These are phyloP conservation scores for Apophysomyces ossiformis DNA, from an alignment of 371 early-diverging fungal species.

Conservation along the genomic window DNA sequence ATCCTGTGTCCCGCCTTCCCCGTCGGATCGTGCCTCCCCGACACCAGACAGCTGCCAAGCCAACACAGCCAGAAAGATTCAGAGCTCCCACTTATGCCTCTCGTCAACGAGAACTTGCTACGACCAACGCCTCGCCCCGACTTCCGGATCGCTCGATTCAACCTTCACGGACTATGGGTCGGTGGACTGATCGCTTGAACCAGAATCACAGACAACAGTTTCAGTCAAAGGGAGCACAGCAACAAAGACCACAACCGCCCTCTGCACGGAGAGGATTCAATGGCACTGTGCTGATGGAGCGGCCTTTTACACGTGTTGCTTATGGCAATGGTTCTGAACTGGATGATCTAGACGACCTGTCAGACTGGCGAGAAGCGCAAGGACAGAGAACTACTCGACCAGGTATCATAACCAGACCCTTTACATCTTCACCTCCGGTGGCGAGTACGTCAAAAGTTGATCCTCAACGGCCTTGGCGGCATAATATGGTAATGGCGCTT, in stretches of 20 bases:
- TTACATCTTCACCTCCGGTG: neutral
- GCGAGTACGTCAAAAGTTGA: slow-evolving; percentile 15
- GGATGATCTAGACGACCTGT: slow-evolving; percentile 40
- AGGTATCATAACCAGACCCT: neutral
- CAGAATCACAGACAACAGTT: neutral
- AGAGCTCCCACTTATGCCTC: slow-evolving; percentile 20
- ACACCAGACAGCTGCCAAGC: neutral
- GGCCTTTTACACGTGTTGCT: slow-evolving; percentile 18
- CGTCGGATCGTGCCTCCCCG: neutral
- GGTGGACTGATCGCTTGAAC: neutral
- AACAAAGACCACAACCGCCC: neutral
- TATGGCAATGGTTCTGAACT: slow-evolving; percentile 37
- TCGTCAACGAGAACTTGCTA: slow-evolving; percentile 7
- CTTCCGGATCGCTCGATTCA: neutral
- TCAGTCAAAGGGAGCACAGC: neutral
- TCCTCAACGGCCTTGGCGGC: slow-evolving; percentile 34
- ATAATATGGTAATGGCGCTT: slow-evolving; percentile 27
- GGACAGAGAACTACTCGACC: neutral
- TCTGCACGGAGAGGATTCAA: slow-evolving; percentile 6
- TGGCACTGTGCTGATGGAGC: slow-evolving; percentile 24
- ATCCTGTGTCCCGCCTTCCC: neutral
- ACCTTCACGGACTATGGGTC: neutral
- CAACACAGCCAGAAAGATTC: neutral
- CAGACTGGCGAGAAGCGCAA: slow-evolving; percentile 24
- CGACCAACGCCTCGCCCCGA: neutral